Conservation (phyloP, 306 rosid genomes). For the Mucuna pruriens region DNA sequence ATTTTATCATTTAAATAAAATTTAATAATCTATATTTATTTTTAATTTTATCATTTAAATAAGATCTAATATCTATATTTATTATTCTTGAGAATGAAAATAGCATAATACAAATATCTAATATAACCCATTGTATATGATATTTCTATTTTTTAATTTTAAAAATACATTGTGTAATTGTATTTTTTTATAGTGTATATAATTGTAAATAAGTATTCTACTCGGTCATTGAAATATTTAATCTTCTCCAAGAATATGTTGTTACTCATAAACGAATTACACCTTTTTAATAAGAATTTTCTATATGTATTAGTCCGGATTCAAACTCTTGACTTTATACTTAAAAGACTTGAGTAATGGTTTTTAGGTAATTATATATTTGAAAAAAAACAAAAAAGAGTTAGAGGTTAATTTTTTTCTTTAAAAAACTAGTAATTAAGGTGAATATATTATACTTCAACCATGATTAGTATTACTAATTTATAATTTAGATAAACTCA, state of each 20-base stretch:
- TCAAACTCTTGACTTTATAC: too few species aligned
- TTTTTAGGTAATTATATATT: too few species aligned
- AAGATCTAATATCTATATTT: not conserved
- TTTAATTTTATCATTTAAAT: not conserved
- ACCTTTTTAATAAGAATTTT: too few species aligned
- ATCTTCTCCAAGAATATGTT: too few species aligned
- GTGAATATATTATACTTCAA: not conserved
- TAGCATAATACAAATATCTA: not conserved
- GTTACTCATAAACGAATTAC: too few species aligned
- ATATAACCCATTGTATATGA: not conserved
- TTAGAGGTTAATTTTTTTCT: not conserved
- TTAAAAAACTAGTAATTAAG: not conserved
- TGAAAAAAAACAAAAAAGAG: too few species aligned
- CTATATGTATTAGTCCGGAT: too few species aligned
- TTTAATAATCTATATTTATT: not conserved
- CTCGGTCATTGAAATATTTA: too few species aligned
- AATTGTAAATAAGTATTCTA: too few species aligned
- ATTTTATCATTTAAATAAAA: not conserved
- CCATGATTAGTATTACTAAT: not conserved
- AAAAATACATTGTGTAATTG: not conserved
- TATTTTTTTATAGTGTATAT: too few species aligned
- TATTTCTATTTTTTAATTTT: not conserved
- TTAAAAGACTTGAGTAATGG: too few species aligned
- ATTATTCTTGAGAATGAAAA: not conserved
- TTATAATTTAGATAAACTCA: not conserved